Percentiles rank a stretch among this genome's conserved stretches.
These are phyloP conservation scores for Lizanozyma gosingica DNA, from an alignment of 1,139 yeast genomes.

Conservation along the genomic window DNA sequence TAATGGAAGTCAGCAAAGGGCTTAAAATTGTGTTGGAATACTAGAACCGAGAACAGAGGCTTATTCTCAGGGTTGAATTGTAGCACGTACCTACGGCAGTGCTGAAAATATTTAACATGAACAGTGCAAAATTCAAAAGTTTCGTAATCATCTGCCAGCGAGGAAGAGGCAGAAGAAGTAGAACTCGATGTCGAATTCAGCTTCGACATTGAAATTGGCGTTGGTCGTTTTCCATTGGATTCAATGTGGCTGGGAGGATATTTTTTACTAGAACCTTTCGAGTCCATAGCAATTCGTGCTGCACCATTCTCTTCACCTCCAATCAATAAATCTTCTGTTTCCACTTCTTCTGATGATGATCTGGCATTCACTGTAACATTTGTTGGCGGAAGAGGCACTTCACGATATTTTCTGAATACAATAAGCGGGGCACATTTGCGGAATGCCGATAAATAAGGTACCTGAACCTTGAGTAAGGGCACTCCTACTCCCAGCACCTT, in stretches of 20 bases:
- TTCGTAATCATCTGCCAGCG: conserved; percentile 10
- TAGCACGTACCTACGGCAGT: conserved; percentile 22
- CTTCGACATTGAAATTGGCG: no score
- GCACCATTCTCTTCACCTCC: not conserved
- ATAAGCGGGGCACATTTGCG: conserved; percentile 30
- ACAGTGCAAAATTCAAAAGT: conserved; percentile 28
- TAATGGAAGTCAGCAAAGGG: conserved; percentile 36
- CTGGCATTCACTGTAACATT: conserved; percentile 4
- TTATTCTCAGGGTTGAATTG: conserved; percentile 16
- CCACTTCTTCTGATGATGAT: conserved; percentile 8
- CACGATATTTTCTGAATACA: conserved; percentile 23
- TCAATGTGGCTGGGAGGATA: no score
- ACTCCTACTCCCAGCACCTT: conserved; percentile 27
- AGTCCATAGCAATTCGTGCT: not conserved
- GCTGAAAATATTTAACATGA: conserved; percentile 19
- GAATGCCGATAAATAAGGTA: conserved; percentile 29
- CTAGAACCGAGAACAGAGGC: conserved; percentile 16
- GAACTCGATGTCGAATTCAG: not conserved
- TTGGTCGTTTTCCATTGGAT: not conserved
- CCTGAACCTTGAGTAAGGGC: conserved; percentile 28
- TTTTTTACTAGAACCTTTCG: not conserved
- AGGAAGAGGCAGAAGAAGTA: not conserved
- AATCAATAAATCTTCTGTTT: conserved; percentile 10
- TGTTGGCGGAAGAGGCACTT: conserved; percentile 21
- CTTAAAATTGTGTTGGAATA: conserved; percentile 28